phyloP scores from a whole-genome alignment of 371 early-diverging fungal species.

The Amoeboaphelidium protococcarum region DNA sequence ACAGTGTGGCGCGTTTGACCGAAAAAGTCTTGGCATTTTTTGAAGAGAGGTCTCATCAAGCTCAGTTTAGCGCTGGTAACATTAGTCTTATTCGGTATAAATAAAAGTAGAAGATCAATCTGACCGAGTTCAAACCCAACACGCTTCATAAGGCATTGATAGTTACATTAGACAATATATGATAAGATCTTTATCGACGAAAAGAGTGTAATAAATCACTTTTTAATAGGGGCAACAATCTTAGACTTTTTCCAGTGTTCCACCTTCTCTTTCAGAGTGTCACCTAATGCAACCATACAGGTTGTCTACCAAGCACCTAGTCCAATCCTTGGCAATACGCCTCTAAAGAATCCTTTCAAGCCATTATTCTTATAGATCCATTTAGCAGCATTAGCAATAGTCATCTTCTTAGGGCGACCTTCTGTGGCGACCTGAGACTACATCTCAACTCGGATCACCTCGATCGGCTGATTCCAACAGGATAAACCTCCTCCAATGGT shows the following conservation, averaged over 20 bases:
- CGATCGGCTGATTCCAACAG: constrained; percentile 92
- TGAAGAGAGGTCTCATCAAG: too few species aligned
- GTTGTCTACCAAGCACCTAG: constrained; percentile 74
- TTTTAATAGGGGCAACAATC: too few species aligned
- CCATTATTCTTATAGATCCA: constrained; percentile 78
- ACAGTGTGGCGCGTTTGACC: too few species aligned
- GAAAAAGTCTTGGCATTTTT: too few species aligned
- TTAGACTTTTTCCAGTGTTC: not conserved
- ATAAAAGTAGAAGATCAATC: too few species aligned
- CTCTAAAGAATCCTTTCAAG: constrained; percentile 67
- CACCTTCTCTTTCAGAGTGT: not conserved
- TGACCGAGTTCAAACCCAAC: too few species aligned
- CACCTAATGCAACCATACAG: not conserved
- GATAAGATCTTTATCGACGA: too few species aligned
- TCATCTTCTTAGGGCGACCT: constrained; percentile 64
- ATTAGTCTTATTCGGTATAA: too few species aligned
- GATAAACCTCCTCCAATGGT: constrained; percentile 63
- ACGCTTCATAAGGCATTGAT: too few species aligned
- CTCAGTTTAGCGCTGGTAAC: too few species aligned
- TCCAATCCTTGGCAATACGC: constrained; percentile 68
- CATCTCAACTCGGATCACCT: constrained; percentile 92
- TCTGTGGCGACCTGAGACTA: constrained; percentile 57
- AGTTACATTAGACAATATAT: too few species aligned
- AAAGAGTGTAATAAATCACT: too few species aligned
- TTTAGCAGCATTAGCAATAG: constrained; percentile 43